phyloP scores from a whole-genome alignment of 169 alveolate species.

The Blepharisma undulans region DNA sequence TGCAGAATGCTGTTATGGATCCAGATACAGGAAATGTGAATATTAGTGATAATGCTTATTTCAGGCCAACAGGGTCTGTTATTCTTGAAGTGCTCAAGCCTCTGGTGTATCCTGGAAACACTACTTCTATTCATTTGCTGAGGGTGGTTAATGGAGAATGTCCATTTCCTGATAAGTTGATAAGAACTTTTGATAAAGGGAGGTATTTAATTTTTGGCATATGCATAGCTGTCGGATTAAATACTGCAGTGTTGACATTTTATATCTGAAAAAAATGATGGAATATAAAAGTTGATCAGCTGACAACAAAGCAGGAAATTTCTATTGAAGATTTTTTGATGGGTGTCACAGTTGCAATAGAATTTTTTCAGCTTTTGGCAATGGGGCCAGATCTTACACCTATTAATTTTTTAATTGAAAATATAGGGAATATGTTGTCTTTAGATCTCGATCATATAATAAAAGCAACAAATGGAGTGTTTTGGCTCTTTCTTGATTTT shows the following conservation, averaged over 20 bases:
- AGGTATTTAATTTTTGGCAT: not conserved
- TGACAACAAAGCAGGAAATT: not conserved
- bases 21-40: not conserved
- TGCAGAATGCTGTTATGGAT: not conserved
- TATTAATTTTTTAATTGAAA: not conserved
- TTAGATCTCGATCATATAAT: not conserved
- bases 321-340: slow-evolving; percentile 21
- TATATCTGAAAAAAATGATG: slow-evolving; percentile 5
- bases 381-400: slow-evolving; percentile 4
- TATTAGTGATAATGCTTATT: not conserved
- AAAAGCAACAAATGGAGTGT: not conserved
- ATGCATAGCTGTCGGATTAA: not conserved
- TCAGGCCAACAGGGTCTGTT: slow-evolving; percentile 4
- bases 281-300: not conserved
- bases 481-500: not conserved
- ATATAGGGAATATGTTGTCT: not conserved
- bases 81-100: not conserved
- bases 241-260: not conserved
- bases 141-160: not conserved
- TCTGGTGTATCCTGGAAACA: not conserved
- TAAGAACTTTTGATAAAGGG: not conserved
- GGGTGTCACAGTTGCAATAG: not conserved
- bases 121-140: not conserved
- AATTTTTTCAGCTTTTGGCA: not conserved
- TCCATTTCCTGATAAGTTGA: slow-evolving; percentile 26